Conservation (phyloP, 2,329 filamentous ascomycete genomes). For the Erysiphe neolycopersici region DNA sequence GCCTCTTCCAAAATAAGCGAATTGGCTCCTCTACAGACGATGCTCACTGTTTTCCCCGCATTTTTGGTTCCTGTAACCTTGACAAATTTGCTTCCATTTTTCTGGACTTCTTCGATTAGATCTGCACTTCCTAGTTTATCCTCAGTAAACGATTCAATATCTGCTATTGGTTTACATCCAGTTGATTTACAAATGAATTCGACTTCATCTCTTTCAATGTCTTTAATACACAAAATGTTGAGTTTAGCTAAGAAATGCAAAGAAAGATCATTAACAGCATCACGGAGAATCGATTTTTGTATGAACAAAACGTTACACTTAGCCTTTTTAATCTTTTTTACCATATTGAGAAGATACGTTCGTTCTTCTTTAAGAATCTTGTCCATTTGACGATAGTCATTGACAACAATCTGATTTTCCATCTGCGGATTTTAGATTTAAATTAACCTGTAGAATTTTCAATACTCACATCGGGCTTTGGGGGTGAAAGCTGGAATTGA, state of each 20-base stretch:
- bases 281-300: slow-evolving; percentile 92
- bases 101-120: slow-evolving; percentile 73
- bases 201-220: slow-evolving; percentile 94
- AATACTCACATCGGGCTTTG: slow-evolving; percentile 63
- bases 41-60: slow-evolving; percentile 68
- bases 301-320: slow-evolving; percentile 98
- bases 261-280: slow-evolving; percentile 92
- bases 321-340: slow-evolving; percentile 99
- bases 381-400: slow-evolving; percentile 99
- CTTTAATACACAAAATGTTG: slow-evolving; percentile 85
- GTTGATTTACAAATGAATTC: slow-evolving; percentile 99
- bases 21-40: slow-evolving; percentile 88
- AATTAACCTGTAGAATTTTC: not conserved
- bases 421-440: slow-evolving; percentile 27
- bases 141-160: slow-evolving; percentile 95
- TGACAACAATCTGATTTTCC: slow-evolving; percentile 98
- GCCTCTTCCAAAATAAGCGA: slow-evolving; percentile 85
- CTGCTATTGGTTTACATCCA: slow-evolving; percentile 94
- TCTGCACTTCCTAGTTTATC: slow-evolving; percentile 92
- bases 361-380: slow-evolving; percentile 99
- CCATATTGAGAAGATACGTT: slow-evolving; percentile 91
- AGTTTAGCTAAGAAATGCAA: slow-evolving; percentile 95
- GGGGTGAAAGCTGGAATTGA: slow-evolving; percentile 94
- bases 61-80: slow-evolving; percentile 82
- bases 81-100: slow-evolving; percentile 70